Conservation (phyloP, 768 basidiomycete genomes). For the Termitomyces sp. region DNA sequence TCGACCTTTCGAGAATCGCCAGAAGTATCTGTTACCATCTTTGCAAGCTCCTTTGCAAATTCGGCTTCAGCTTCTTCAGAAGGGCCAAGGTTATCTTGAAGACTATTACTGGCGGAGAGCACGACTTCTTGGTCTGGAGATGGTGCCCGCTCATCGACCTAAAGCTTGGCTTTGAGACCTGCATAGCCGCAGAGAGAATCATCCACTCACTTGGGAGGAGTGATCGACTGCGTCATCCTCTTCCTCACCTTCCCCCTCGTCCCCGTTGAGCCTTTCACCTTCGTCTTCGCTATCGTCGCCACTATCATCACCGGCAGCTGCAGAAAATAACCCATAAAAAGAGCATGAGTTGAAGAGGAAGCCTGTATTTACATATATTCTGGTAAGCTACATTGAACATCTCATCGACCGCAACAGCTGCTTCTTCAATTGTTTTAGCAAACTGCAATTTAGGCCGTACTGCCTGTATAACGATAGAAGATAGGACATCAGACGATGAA, state of each 20-base stretch:
- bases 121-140: constrained; percentile 84
- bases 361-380: constrained; percentile 45
- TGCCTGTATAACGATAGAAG: constrained; percentile 42
- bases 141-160: constrained; percentile 68
- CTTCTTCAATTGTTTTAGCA: constrained; percentile 78
- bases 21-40: constrained; percentile 87
- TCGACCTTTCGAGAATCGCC: constrained; percentile 83
- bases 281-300: constrained; percentile 70
- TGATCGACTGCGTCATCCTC: constrained; percentile 57
- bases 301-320: constrained; percentile 44
- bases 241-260: constrained; percentile 54
- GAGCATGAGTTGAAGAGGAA: neutral
- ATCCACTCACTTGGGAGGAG: constrained; percentile 51
- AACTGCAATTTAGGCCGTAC: constrained; percentile 78
- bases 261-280: constrained; percentile 47
- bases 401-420: constrained; percentile 85
- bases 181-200: neutral
- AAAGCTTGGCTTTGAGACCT: neutral
- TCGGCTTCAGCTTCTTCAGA: constrained; percentile 89
- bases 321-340: constrained; percentile 9
- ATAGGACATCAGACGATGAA: neutral
- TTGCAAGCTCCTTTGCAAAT: constrained; percentile 94
- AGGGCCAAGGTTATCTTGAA: constrained; percentile 74
- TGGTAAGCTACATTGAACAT: constrained; percentile 74
- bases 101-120: constrained; percentile 49